phyloP scores from a whole-genome alignment of 306 rosid species.

The Canavalia ensiformis region DNA sequence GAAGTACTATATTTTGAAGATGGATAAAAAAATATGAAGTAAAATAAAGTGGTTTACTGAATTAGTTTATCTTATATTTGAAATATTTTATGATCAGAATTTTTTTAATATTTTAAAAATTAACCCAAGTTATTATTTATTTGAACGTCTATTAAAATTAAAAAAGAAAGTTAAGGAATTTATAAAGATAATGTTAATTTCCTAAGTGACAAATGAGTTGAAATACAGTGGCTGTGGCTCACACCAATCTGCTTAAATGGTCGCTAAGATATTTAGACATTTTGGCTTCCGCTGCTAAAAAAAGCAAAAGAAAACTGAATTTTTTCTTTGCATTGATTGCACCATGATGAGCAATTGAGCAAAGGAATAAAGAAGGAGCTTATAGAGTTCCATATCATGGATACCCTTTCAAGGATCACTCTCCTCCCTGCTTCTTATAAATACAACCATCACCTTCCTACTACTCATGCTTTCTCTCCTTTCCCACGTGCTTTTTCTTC shows the following conservation, averaged over 20 bases:
- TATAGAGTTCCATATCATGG: constrained; percentile 49
- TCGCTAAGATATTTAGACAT: background rate
- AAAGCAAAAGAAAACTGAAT: background rate
- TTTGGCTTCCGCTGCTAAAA: background rate
- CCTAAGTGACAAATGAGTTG: background rate
- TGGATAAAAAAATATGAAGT: background rate
- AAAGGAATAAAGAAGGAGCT: background rate
- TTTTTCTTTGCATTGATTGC: background rate
- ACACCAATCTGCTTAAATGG: background rate
- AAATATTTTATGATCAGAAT: background rate
- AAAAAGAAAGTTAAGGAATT: background rate
- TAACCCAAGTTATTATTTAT: no score
- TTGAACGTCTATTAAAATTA: no score
- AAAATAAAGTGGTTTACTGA: background rate
- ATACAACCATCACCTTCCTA: constrained; percentile 44
- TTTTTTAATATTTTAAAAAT: background rate
- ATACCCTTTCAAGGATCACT: constrained; percentile 58
- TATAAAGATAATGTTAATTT: background rate
- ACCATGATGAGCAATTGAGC: constrained; percentile 17
- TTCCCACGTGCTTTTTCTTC: constrained; percentile 36
- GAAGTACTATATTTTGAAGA: background rate
- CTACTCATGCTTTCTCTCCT: constrained; percentile 40
- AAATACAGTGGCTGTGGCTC: background rate
- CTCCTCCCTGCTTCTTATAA: constrained; percentile 47
- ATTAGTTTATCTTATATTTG: background rate